Conservation (phyloP, 1,284 basidiomycete species). For the Tilletia horrida region DNA sequence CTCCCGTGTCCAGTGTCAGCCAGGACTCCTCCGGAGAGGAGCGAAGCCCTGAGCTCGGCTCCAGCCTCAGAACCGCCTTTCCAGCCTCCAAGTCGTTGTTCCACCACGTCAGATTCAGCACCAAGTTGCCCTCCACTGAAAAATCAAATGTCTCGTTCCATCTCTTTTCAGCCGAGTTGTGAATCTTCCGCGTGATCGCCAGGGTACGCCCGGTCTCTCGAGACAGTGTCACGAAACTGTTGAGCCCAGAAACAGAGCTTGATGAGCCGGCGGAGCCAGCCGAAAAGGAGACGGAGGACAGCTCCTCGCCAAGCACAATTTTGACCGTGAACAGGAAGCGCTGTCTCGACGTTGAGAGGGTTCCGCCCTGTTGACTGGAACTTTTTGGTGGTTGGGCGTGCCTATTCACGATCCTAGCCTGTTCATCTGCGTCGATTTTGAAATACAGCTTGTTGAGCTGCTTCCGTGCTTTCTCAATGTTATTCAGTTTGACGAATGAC, state of each 20-base stretch:
- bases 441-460: slow-evolving; percentile 90
- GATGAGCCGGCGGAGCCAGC: slow-evolving; percentile 16
- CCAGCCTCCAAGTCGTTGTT: slow-evolving; percentile 74
- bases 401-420: slow-evolving; percentile 64
- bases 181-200: slow-evolving; percentile 93
- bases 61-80: slow-evolving; percentile 84
- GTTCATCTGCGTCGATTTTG: slow-evolving; percentile 83
- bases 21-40: slow-evolving; percentile 86
- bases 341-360: neutral
- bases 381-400: slow-evolving; percentile 57
- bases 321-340: slow-evolving; percentile 87
- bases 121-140: slow-evolving; percentile 72
- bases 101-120: slow-evolving; percentile 92
- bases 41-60: slow-evolving; percentile 82
- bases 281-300: slow-evolving; percentile 22
- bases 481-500: slow-evolving; percentile 95
- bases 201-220: slow-evolving; percentile 80
- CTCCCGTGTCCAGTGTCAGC: slow-evolving; percentile 81
- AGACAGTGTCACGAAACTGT: slow-evolving; percentile 90
- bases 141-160: slow-evolving; percentile 99
- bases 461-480: slow-evolving; percentile 84
- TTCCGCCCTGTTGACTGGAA: slow-evolving; percentile 46
- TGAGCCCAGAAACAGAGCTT: slow-evolving; percentile 52
- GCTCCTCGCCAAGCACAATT: slow-evolving; percentile 64
- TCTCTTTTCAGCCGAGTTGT: slow-evolving; percentile 80